A percentile compares a stretch with the other conserved stretches of the same genome.
Evolutionary conservation across 306 rosid genomes (phyloP).

Genomic region (Inga leiocalycina): DNA sequence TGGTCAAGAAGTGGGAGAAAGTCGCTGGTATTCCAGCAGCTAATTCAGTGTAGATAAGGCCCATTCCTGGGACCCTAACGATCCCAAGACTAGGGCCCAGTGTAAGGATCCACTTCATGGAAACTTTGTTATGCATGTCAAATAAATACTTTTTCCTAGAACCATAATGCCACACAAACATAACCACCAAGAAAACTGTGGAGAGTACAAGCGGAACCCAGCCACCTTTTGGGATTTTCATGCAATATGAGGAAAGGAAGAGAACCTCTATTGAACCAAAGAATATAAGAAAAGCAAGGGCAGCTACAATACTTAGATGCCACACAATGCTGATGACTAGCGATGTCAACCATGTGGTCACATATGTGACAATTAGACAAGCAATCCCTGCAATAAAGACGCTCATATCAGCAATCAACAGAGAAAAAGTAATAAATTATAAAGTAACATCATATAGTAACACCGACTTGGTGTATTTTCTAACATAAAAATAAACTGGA

Average conservation of each 20-base stretch:
- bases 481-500: slow-evolving; percentile 17
- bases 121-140: slow-evolving; percentile 88
- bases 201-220: slow-evolving; percentile 80
- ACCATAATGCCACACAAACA: slow-evolving; percentile 94
- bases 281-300: slow-evolving; percentile 58
- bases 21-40: slow-evolving; percentile 82
- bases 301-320: slow-evolving; percentile 56
- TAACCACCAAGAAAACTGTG: slow-evolving; percentile 56
- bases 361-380: slow-evolving; percentile 53
- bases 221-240: slow-evolving; percentile 76
- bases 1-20: slow-evolving; percentile 88
- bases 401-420: slow-evolving; percentile 27
- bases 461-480: neutral
- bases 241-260: slow-evolving; percentile 69
- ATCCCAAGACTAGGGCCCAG: slow-evolving; percentile 93
- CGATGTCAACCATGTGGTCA: slow-evolving; percentile 69
- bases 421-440: slow-evolving; percentile 18
- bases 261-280: slow-evolving; percentile 68
- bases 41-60: slow-evolving; percentile 89
- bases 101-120: slow-evolving; percentile 75
- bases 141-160: slow-evolving; percentile 69
- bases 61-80: slow-evolving; percentile 91
- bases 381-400: slow-evolving; percentile 68
- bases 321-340: slow-evolving; percentile 83
- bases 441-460: slow-evolving; percentile 21